phyloP scores from a whole-genome alignment of 2,329 filamentous ascomycete species.

The Dactylellina parvicollis region DNA sequence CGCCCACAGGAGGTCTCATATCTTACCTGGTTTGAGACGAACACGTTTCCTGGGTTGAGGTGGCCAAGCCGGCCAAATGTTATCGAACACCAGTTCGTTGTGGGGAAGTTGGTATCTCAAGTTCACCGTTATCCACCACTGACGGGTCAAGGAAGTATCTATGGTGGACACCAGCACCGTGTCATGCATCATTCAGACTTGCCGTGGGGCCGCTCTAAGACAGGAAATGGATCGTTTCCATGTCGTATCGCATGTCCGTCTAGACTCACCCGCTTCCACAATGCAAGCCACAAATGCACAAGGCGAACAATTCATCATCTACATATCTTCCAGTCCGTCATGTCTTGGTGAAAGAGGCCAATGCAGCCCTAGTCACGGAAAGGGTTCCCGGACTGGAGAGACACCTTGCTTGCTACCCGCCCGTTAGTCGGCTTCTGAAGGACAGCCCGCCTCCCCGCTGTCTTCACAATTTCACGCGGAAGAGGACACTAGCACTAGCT shows the following conservation, averaged over 20 bases:
- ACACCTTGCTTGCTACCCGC: slow-evolving; percentile 17
- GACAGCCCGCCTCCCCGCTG: background rate
- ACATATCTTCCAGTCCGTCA: slow-evolving; percentile 12
- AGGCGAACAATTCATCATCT: no score
- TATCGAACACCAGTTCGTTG: slow-evolving; percentile 5
- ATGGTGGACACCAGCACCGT: background rate
- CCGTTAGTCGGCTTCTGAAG: background rate
- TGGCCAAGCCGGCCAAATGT: slow-evolving; percentile 27
- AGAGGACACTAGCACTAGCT: slow-evolving; percentile 7
- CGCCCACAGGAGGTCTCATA: background rate
- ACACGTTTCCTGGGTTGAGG: slow-evolving; percentile 18
- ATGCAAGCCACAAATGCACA: background rate
- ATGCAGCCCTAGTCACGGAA: slow-evolving; percentile 46
- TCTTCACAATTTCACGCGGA: slow-evolving; percentile 2
- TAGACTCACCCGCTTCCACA: slow-evolving; percentile 21
- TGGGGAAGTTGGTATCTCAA: background rate
- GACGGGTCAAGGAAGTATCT: background rate
- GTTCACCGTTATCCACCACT: slow-evolving; percentile 2
- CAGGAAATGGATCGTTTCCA: slow-evolving; percentile 17
- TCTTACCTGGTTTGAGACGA: slow-evolving; percentile 31
- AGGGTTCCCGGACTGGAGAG: slow-evolving; percentile 24
- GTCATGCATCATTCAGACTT: slow-evolving; percentile 18
- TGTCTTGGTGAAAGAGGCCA: slow-evolving; percentile 16
- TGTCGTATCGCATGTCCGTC: background rate
- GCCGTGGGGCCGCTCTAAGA: slow-evolving; percentile 18